Percentiles rank a stretch among this genome's conserved stretches.
These are phyloP conservation scores for Lasiosphaeria ovina DNA, from an alignment of 495 filamentous ascomycete genomes.

Conservation along the genomic window DNA sequence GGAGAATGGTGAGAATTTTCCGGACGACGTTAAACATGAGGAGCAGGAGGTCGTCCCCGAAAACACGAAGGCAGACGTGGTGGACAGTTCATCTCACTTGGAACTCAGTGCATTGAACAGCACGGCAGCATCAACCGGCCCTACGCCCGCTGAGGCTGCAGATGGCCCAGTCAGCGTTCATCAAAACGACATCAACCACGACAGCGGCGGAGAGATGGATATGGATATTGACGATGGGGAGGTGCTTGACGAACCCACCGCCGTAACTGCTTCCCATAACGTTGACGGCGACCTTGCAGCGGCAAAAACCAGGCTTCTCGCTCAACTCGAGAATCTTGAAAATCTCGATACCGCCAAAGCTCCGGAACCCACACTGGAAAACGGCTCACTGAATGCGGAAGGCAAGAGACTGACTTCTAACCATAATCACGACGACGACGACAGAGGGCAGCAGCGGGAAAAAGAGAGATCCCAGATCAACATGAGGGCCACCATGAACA, in stretches of 20 bases:
- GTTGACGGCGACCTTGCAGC: conserved; percentile 49
- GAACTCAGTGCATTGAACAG: neutral
- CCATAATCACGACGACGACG: neutral
- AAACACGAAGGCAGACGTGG: neutral
- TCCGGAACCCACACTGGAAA: neutral
- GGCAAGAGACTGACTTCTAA: neutral
- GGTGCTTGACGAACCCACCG: conserved; percentile 35
- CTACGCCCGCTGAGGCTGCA: neutral
- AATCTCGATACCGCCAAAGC: conserved; percentile 7
- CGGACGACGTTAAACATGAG: neutral
- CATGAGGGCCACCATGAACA: conserved; percentile 68
- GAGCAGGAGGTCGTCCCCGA: neutral
- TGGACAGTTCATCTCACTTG: neutral
- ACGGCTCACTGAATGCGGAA: neutral
- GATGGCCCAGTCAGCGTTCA: neutral
- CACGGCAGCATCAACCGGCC: neutral
- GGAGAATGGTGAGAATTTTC: conserved; percentile 4
- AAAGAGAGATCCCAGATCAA: conserved; percentile 40
- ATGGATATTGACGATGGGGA: conserved; percentile 48
- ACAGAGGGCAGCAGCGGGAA: conserved; percentile 13
- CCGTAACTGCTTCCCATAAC: conserved; percentile 25
- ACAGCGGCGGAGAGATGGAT: conserved; percentile 39
- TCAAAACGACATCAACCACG: conserved; percentile 15
- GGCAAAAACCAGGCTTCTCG: conserved; percentile 59
- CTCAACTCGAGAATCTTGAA: conserved; percentile 37